phyloP scores from a whole-genome alignment of 176 grass and related monocot genomes.

The Musa troglodytarum region DNA sequence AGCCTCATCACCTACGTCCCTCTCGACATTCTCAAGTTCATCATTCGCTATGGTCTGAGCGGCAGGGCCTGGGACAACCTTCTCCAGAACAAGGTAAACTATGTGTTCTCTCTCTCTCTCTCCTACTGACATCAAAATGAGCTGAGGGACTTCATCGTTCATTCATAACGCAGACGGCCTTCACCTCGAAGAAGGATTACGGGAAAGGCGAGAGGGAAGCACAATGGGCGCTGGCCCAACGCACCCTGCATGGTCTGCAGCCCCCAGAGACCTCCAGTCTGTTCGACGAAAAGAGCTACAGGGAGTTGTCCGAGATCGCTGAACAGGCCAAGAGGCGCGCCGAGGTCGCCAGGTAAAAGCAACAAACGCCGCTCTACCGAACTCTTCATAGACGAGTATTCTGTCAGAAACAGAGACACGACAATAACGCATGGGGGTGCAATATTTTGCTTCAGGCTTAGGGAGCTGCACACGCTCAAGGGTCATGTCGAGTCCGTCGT shows the following conservation, averaged over 20 bases:
- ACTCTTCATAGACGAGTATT: too few relatives aligned
- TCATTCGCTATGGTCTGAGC: background rate
- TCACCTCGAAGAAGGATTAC: conserved; percentile 24
- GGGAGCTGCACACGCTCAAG: conserved; percentile 8
- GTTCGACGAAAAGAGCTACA: too few relatives aligned
- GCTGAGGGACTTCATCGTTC: background rate
- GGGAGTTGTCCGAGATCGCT: conserved; percentile 4
- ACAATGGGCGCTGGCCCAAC: conserved; percentile 11
- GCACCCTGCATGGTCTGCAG: conserved; percentile 7
- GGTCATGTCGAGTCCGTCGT: conserved; percentile 7
- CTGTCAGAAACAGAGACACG: too few relatives aligned
- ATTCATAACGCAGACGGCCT: conserved; percentile 1
- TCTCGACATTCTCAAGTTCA: conserved; percentile 12
- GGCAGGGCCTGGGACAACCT: conserved; percentile 14
- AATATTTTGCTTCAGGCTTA: background rate
- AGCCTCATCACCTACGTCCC: conserved; percentile 12
- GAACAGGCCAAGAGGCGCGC: conserved; percentile 3
- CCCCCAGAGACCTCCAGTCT: background rate
- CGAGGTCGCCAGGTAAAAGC: conserved; percentile 2
- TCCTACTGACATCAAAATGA: too few relatives aligned
- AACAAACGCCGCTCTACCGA: background rate
- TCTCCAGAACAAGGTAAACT: conserved; percentile 7
- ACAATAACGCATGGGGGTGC: too few relatives aligned
- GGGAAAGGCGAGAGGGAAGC: conserved; percentile 11
- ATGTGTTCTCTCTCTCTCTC: too few relatives aligned